Percentiles rank a stretch among this genome's conserved stretches.
These are phyloP conservation scores for Starmerella apis DNA, from an alignment of 805 yeast genomes.

Conservation along the genomic window DNA sequence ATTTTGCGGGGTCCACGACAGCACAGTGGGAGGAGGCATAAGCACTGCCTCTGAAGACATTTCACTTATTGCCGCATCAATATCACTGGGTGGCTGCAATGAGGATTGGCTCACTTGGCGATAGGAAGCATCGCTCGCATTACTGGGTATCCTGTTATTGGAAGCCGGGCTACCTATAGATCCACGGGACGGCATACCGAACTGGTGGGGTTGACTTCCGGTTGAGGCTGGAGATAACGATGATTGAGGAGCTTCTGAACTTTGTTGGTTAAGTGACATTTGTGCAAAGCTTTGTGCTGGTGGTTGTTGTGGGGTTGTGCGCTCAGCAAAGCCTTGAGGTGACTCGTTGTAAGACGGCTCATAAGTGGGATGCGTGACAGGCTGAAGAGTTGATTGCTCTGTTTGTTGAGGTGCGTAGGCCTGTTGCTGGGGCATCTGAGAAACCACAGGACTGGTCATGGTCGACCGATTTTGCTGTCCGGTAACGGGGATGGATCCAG, in stretches of 20 bases:
- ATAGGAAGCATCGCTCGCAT: not conserved
- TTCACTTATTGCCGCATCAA: slow-evolving; percentile 35
- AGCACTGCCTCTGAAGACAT: slow-evolving; percentile 17
- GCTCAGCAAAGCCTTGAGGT: not conserved
- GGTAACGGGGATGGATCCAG: not conserved
- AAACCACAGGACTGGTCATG: not conserved
- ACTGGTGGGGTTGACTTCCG: not conserved
- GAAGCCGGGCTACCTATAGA: not conserved
- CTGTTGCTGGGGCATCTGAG: not conserved
- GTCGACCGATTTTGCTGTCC: not conserved
- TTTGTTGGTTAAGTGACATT: slow-evolving; percentile 1
- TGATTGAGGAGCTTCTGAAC: not conserved
- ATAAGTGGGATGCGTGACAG: not conserved
- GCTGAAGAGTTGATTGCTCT: too few species aligned
- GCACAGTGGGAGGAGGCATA: slow-evolving; percentile 23
- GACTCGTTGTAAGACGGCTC: not conserved
- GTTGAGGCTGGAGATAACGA: not conserved
- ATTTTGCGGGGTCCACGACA: slow-evolving; percentile 73
- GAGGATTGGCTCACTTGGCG: not conserved
- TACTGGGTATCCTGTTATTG: not conserved
- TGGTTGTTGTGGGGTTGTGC: not conserved
- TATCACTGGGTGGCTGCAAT: slow-evolving; percentile 26
- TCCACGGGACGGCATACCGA: not conserved
- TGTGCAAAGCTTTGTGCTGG: not conserved
- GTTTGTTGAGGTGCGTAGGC: not conserved